These are phyloP conservation scores for Aspergillus fischeri DNA, from an alignment of 2,329 filamentous ascomycete species.

Conservation along the genomic window DNA sequence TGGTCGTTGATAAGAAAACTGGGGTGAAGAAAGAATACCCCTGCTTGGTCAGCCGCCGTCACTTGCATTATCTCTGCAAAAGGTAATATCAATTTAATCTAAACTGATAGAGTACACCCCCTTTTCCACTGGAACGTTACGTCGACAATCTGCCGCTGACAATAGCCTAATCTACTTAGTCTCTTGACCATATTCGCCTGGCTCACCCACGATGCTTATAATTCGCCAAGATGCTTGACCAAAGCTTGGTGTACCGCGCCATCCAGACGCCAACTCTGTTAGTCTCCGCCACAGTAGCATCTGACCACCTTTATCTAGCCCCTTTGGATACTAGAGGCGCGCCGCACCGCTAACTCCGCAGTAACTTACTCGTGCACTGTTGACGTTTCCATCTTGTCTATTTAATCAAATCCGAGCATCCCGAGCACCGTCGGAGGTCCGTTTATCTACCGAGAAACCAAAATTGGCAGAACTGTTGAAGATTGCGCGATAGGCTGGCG, in stretches of 20 bases:
- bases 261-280: background rate
- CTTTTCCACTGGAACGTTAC: background rate
- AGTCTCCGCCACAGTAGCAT: constrained; percentile 2
- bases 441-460: background rate
- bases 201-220: background rate
- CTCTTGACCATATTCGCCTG: background rate
- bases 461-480: background rate
- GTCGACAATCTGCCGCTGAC: background rate
- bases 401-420: background rate
- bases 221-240: constrained; percentile 4
- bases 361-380: background rate
- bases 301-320: background rate
- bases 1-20: background rate
- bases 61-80: background rate
- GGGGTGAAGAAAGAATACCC: background rate
- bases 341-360: background rate
- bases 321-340: background rate
- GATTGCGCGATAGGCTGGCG: background rate
- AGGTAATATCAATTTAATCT: background rate
- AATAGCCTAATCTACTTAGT: background rate
- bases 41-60: background rate
- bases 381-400: background rate
- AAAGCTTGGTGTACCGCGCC: constrained; percentile 5
- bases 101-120: background rate
- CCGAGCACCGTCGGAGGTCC: background rate